Base-by-base conservation (phyloP, 2,329 filamentous ascomycete genomes). In the Blastomyces silverae region DNA sequence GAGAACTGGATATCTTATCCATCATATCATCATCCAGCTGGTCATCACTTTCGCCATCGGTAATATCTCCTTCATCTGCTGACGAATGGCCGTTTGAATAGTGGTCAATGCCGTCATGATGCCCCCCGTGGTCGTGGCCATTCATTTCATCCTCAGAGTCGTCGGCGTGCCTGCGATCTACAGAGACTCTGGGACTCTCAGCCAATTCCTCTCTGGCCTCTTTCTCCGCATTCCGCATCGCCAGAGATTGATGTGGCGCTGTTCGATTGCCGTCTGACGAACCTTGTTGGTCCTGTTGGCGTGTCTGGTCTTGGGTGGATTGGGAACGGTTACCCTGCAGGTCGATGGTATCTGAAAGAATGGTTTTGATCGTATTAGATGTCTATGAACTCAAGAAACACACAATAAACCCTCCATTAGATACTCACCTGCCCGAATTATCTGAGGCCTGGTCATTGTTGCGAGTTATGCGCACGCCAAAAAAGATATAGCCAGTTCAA, bases 1-100 rank as follows among this genome's bases (percentile, higher is more conserved):
- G 94, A 72, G 93, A 97, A 78, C 92, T 97, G 73, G 93, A 97
- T 70, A 99, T 97, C 79, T 94, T 94, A 81, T 97, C 94, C 89
- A 96, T 91, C 87, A 96, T 87, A 77, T 97, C 93, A 78, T 97
- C 87, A 73, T 95, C 92, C 76, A 92, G 80, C 71, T 90, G 85
- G 70, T 90, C 89, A 66, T 85, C 83, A 44, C 78, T 79, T 67
- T 90, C 85, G 59, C 83, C 70, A 48, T 73, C 71, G 1, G 67
- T 66, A 17, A 73, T 72, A 2, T 74, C 73, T 17, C 67, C 65
- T n/a, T 76, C 75, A 20, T 74, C 72, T 22, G 25, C 31, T n/a
- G 53, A 55, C 34, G 53, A 31, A 15, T 56, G 37, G 15, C 55
- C 44, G 17, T 61, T 59, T 22, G 44, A 42, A 52, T 64, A 55